These are phyloP conservation scores for Collybiopsis luxurians DNA, from an alignment of 768 basidiomycete species.

Conservation along the genomic window DNA sequence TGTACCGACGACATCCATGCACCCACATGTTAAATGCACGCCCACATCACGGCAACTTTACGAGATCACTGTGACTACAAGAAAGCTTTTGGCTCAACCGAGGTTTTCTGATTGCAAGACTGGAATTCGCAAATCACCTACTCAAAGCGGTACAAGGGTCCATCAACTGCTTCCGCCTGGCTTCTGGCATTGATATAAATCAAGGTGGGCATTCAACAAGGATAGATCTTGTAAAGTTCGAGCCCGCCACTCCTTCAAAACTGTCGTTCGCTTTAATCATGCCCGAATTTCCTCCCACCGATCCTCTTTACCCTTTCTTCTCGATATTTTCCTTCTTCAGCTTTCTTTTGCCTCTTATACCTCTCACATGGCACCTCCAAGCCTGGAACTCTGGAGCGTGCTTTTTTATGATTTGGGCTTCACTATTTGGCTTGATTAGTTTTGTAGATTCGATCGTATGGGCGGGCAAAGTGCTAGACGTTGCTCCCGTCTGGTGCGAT, in stretches of 20 bases:
- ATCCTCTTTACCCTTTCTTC: constrained; percentile 17
- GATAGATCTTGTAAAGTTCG: too few species aligned
- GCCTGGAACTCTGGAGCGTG: constrained; percentile 41
- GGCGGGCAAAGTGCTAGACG: constrained; percentile 32
- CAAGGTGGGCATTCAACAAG: too few species aligned
- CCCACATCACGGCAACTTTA: too few species aligned
- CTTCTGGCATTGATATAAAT: too few species aligned
- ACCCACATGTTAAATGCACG: too few species aligned
- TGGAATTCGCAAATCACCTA: too few species aligned
- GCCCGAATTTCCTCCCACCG: not conserved
- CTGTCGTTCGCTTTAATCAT: not conserved
- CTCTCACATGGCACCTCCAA: constrained; percentile 40
- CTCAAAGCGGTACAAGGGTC: not conserved
- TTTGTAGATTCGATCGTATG: constrained; percentile 48
- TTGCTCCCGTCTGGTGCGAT: constrained; percentile 51
- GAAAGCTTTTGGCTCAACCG: too few species aligned
- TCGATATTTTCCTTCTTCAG: constrained; percentile 28
- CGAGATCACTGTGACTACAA: too few species aligned
- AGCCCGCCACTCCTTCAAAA: too few species aligned
- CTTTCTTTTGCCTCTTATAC: constrained; percentile 34
- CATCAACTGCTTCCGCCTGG: not conserved
- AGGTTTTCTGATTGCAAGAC: too few species aligned
- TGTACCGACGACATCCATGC: too few species aligned
- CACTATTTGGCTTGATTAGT: constrained; percentile 24
- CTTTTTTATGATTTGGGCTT: constrained; percentile 38